Base-by-base conservation (phyloP, 331 rosid species). In the Erythrophleum ivorense region DNA sequence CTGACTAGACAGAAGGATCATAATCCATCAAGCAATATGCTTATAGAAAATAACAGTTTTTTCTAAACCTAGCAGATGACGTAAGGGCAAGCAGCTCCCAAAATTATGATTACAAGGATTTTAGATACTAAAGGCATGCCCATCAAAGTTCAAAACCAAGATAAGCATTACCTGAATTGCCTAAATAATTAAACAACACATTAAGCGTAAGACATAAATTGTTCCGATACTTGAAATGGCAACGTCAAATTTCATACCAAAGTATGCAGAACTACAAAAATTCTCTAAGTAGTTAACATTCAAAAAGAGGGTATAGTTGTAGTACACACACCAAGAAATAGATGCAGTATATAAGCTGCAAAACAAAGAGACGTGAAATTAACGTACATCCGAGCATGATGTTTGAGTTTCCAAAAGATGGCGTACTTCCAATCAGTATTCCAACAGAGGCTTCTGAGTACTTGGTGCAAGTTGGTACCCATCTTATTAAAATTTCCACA, bases 341-440 rank as follows among this genome's bases (percentile, higher is more conserved):
- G 24, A 41, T 45, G 33, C 36, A 68, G 74, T n/a, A 60, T n/a
- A 36, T 29, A 71, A 57, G 33, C 57, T 24, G 18, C 50, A 40
- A 71, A 75, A 55, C 19, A 74, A 50, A 9, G 40, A 75, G 54
- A 18, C 34, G 1, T 16, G 40, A 77, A 73, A 34, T 10, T 33
- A 84, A 81, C 99, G 62, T 86, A 96, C 99, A 91, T 87, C 80
- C 91, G 86, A 92, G 95, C 89, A 45, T 92, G 91, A 87, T 88
- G 91, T 78, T 91, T 88, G 91, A 94, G 97, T 84, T 92, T 94
- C 99, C 99, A 96, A 83, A 91, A 94, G 88, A 94, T 91, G 77
- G 98, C 99, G 50, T 92, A 96, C 81, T 91, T 96, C 99, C 99
- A 96, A 66, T 90, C 90, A 29, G 97, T 87, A 84, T 91, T 87